Evolutionary conservation across 2,329 filamentous ascomycete species (phyloP).

Genomic region (Ophiostoma angusticollis): DNA sequence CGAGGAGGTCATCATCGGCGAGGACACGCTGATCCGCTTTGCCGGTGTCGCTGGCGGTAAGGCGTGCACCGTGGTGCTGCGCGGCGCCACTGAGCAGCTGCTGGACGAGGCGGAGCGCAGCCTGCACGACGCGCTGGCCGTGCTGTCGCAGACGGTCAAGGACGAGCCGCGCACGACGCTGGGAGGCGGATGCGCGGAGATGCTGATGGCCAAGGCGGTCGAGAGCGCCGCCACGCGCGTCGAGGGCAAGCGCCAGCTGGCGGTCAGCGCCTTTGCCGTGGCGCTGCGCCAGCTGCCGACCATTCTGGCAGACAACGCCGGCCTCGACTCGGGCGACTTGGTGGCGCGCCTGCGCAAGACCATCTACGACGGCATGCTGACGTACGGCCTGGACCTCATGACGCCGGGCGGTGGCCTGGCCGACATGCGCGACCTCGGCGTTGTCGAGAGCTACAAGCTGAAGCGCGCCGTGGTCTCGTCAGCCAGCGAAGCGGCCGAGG

Average conservation of each 20-base stretch:
- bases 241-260: conserved; percentile 91
- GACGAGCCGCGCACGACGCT: conserved; percentile 91
- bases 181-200: conserved; percentile 92
- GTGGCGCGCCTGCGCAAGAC: conserved; percentile 84
- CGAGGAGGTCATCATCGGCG: conserved; percentile 95
- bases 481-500: conserved; percentile 91
- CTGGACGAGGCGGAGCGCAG: conserved; percentile 94
- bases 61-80: conserved; percentile 92
- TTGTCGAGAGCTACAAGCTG: conserved; percentile 96
- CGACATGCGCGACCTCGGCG: conserved; percentile 90
- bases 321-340: conserved; percentile 87
- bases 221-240: conserved; percentile 87
- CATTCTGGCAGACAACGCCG: conserved; percentile 93
- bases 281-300: conserved; percentile 89
- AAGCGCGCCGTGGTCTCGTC: conserved; percentile 97
- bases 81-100: conserved; percentile 91
- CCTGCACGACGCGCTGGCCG: conserved; percentile 88
- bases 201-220: conserved; percentile 98
- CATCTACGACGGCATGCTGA: conserved; percentile 89
- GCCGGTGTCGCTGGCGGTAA: conserved; percentile 87
- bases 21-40: conserved; percentile 95
- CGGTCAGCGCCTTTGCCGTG: conserved; percentile 77
- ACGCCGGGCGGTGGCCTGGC: conserved; percentile 83
- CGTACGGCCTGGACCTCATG: conserved; percentile 78
- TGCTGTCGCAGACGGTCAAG: conserved; percentile 90